Evolutionary conservation across 257 asterid species (phyloP).

Genomic region (Capsicum pubescens): DNA sequence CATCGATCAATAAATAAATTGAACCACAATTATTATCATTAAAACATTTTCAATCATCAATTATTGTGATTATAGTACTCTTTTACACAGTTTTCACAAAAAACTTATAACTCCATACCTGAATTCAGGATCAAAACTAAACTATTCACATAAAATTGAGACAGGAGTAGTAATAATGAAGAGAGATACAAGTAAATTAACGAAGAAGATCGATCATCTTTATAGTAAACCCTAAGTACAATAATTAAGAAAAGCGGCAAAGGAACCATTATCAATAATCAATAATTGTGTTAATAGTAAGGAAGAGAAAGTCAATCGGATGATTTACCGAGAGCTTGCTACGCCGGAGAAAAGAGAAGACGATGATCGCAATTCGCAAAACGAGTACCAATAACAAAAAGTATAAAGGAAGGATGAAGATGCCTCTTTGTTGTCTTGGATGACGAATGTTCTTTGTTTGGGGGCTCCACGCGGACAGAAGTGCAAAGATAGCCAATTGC

Average conservation of each 20-base stretch:
- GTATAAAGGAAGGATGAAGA: not conserved
- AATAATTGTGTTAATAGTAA: not conserved
- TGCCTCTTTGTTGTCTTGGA: not conserved
- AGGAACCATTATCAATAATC: not conserved
- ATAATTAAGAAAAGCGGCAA: not conserved
- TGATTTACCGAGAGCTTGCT: not conserved
- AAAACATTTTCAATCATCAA: too few relatives aligned
- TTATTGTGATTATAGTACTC: too few relatives aligned
- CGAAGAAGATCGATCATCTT: not conserved
- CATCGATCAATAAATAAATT: not conserved
- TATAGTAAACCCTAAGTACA: slow-evolving; percentile 3
- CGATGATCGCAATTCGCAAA: not conserved
- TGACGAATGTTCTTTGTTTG: not conserved
- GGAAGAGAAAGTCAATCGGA: not conserved
- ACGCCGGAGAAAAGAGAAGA: not conserved
- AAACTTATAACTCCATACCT: too few relatives aligned
- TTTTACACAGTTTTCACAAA: too few relatives aligned
- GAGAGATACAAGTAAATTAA: not conserved
- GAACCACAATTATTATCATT: not conserved
- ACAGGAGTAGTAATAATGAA: not conserved
- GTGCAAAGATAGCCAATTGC: not conserved
- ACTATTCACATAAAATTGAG: too few relatives aligned
- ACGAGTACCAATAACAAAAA: not conserved
- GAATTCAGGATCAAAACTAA: too few relatives aligned
- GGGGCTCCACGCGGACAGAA: not conserved